phyloP scores from a whole-genome alignment of 225 moss, liverwort and hornwort species.

The Antitrichia curtipendula region DNA sequence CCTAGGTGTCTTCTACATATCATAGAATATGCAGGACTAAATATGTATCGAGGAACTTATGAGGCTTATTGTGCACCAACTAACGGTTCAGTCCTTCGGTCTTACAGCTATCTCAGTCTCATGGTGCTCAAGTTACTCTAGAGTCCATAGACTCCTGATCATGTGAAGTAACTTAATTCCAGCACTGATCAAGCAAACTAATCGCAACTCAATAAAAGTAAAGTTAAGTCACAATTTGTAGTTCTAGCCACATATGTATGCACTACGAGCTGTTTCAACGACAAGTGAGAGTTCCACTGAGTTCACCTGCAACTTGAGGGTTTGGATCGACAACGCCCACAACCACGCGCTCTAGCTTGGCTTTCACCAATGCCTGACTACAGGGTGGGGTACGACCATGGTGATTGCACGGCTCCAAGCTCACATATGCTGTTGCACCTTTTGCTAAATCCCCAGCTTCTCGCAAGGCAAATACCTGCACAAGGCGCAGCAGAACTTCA shows the following conservation, averaged over 20 bases:
- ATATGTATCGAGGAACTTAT: background rate
- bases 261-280: background rate
- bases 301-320: conserved; percentile 72
- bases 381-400: conserved; percentile 93
- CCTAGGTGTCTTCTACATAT: background rate
- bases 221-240: background rate
- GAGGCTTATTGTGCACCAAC: background rate
- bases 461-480: conserved; percentile 84
- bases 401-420: conserved; percentile 92
- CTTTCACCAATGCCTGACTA: conserved; percentile 75
- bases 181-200: background rate
- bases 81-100: background rate
- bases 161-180: background rate
- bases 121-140: background rate
- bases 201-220: background rate
- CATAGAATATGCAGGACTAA: background rate
- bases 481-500: background rate
- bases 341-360: conserved; percentile 69
- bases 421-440: conserved; percentile 89
- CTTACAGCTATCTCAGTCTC: background rate
- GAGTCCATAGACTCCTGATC: background rate
- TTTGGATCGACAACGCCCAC: conserved; percentile 85
- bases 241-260: background rate
- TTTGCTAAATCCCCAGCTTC: conserved; percentile 69
- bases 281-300: background rate